Percentiles rank a stretch among this genome's conserved stretches.
phyloP scores from a whole-genome alignment of 139 green algal species.

The Chlamydomonas asymmetrica region DNA sequence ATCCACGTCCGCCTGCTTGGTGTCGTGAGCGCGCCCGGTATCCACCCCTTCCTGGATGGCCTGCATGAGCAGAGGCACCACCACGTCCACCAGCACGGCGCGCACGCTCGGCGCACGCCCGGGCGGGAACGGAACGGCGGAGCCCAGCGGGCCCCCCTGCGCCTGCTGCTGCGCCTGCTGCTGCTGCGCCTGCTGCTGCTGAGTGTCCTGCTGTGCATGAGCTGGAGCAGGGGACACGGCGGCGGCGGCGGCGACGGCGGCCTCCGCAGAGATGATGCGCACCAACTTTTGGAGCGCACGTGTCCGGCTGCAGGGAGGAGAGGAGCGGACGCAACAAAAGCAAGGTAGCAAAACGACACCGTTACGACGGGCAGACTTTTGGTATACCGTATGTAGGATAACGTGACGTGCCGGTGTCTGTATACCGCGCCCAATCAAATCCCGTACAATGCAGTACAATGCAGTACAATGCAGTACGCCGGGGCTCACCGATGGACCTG shows the following conservation, averaged over 20 bases:
- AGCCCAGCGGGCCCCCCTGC: neutral
- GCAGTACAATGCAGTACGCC: too few species aligned
- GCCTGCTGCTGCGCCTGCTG: neutral
- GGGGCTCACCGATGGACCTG: slow-evolving; percentile 80
- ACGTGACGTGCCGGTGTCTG: too few species aligned
- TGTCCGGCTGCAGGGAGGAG: slow-evolving; percentile 7
- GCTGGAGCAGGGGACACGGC: neutral
- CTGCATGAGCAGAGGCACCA: slow-evolving; percentile 67
- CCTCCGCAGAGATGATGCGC: neutral
- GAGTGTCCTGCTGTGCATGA: neutral
- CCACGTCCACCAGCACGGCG: slow-evolving; percentile 61
- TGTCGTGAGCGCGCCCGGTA: slow-evolving; percentile 35
- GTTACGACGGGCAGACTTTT: too few species aligned
- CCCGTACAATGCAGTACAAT: too few species aligned
- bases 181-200: slow-evolving; percentile 10
- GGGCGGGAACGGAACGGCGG: too few species aligned
- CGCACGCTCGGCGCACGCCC: neutral
- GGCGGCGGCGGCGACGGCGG: neutral
- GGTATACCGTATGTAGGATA: too few species aligned
- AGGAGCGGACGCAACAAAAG: too few species aligned
- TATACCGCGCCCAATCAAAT: too few species aligned
- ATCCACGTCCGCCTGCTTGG: slow-evolving; percentile 55
- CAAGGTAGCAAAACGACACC: slow-evolving; percentile 4
- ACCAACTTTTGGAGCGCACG: slow-evolving; percentile 16
- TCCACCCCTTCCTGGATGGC: slow-evolving; percentile 59